Evolutionary conservation across 1,139 yeast genomes (phyloP).

Genomic region (Pichia terricola): DNA sequence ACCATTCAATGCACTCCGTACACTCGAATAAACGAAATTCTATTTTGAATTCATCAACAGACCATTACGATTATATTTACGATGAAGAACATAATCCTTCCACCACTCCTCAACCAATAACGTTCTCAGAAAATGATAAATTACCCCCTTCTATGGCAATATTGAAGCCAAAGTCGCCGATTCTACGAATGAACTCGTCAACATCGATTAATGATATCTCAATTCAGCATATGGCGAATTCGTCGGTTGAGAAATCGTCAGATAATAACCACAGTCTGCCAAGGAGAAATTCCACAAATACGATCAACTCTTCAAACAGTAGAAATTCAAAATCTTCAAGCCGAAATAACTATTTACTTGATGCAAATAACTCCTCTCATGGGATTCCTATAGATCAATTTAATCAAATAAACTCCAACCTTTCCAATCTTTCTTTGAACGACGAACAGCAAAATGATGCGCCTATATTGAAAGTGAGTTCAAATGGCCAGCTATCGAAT

Average conservation of each 20-base stretch:
- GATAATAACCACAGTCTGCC: constrained; percentile 3
- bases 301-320: constrained; percentile 9
- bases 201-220: constrained; percentile 17
- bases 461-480: background rate
- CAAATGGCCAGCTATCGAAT: too few relatives aligned
- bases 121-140: constrained; percentile 2
- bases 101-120: background rate
- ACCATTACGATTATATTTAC: constrained; percentile 11
- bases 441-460: background rate
- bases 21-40: too few relatives aligned
- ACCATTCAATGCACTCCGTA: too few relatives aligned
- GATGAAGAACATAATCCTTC: constrained; percentile 5
- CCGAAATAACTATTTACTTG: background rate
- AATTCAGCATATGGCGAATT: constrained; percentile 8
- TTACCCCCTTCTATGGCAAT: constrained; percentile 62
- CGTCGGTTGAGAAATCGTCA: background rate
- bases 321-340: constrained; percentile 3
- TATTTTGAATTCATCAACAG: background rate
- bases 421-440: background rate
- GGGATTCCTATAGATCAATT: constrained; percentile 11
- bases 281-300: constrained; percentile 12
- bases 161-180: constrained; percentile 61
- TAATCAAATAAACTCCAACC: constrained; percentile 1
- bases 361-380: constrained; percentile 1
- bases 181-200: constrained; percentile 31